phyloP scores from a whole-genome alignment of 768 basidiomycete genomes.

The Dioszegia hungarica region DNA sequence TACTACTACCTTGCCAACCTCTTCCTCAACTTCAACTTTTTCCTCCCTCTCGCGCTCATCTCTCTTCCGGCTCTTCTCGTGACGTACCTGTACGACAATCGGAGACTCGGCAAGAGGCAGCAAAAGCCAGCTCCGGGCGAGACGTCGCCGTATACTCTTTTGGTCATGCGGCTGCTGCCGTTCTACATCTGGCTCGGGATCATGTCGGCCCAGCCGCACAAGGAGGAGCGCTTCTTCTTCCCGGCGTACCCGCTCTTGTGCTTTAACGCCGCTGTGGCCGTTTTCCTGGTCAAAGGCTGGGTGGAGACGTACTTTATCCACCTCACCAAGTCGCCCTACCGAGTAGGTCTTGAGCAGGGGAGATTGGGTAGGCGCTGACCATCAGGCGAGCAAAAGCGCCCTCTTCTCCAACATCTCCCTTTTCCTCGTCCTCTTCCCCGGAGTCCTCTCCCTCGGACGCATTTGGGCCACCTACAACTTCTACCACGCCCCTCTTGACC shows the following conservation, averaged over 20 bases:
- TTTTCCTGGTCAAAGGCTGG: slow-evolving; percentile 84
- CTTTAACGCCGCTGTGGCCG: slow-evolving; percentile 85
- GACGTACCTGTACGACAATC: slow-evolving; percentile 69
- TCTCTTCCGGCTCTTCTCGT: slow-evolving; percentile 73
- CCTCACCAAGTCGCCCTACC: slow-evolving; percentile 76
- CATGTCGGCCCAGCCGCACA: slow-evolving; percentile 77
- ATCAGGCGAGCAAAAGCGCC: slow-evolving; percentile 63
- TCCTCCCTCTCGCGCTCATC: slow-evolving; percentile 71
- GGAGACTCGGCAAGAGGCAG: slow-evolving; percentile 64
- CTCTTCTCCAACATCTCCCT: slow-evolving; percentile 74
- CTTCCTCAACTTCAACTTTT: slow-evolving; percentile 86
- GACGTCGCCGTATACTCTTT: slow-evolving; percentile 67
- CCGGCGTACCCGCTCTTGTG: slow-evolving; percentile 86
- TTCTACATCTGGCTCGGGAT: slow-evolving; percentile 87
- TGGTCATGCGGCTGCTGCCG: slow-evolving; percentile 74
- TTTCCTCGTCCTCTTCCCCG: slow-evolving; percentile 61
- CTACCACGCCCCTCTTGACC: slow-evolving; percentile 80
- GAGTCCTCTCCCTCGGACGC: slow-evolving; percentile 70
- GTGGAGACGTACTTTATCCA: slow-evolving; percentile 70
- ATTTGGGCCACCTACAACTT: slow-evolving; percentile 78
- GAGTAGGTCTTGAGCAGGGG: slow-evolving; percentile 54
- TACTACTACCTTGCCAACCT: slow-evolving; percentile 83
- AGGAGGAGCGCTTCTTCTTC: slow-evolving; percentile 99
- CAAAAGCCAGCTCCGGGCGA: slow-evolving; percentile 41
- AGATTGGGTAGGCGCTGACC: not conserved